These are phyloP conservation scores for Wickerhamomyces hampshirensis DNA, from an alignment of 805 yeast species.

Conservation along the genomic window DNA sequence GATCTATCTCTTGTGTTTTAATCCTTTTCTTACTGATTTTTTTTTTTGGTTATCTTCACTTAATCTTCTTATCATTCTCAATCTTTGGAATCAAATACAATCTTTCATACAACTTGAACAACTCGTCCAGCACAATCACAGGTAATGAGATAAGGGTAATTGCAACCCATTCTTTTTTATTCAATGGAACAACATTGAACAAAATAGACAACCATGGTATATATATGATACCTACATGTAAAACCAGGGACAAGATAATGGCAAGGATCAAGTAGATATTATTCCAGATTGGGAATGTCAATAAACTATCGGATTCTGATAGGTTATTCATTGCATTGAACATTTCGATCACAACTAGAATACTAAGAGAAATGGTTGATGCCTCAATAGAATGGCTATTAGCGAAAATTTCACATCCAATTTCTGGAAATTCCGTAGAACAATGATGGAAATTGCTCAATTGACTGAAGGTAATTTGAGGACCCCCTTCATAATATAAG, in stretches of 20 bases:
- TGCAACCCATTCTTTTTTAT: slow-evolving; percentile 31
- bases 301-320: slow-evolving; percentile 33
- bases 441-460: slow-evolving; percentile 34
- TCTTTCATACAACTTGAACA: slow-evolving; percentile 32
- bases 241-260: slow-evolving; percentile 28
- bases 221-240: slow-evolving; percentile 31
- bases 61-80: background rate
- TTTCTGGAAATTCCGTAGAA: slow-evolving; percentile 24
- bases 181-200: slow-evolving; percentile 31
- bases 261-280: slow-evolving; percentile 34
- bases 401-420: slow-evolving; percentile 31
- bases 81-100: slow-evolving; percentile 7
- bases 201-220: slow-evolving; percentile 29
- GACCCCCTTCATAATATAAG: slow-evolving; percentile 29
- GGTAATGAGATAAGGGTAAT: slow-evolving; percentile 31
- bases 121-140: slow-evolving; percentile 33
- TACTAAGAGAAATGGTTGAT: slow-evolving; percentile 35
- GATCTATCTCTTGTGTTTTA: no score
- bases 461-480: slow-evolving; percentile 30
- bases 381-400: slow-evolving; percentile 25
- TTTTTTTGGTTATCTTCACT: background rate
- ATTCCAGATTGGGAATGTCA: slow-evolving; percentile 34
- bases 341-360: slow-evolving; percentile 37
- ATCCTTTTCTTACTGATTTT: background rate
- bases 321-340: slow-evolving; percentile 36